A percentile compares a stretch with the other conserved stretches of the same genome.
These are phyloP conservation scores for Gynochthodes officinalis DNA, from an alignment of 257 asterid species.

Conservation along the genomic window DNA sequence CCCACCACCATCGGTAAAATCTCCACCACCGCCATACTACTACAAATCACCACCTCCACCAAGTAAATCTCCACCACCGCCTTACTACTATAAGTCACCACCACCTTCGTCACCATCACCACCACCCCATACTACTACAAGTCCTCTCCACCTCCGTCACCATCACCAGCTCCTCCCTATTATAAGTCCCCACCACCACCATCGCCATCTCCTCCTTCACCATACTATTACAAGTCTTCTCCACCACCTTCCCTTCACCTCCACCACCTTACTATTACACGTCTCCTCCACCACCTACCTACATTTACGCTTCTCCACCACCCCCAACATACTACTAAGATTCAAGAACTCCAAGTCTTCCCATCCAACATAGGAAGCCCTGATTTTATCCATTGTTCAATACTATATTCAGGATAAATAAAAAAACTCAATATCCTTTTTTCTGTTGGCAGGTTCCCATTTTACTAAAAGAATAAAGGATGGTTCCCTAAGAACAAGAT, in stretches of 20 bases:
- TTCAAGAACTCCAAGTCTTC: background rate
- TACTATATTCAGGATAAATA: no score
- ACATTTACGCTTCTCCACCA: no score
- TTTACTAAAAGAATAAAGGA: conserved; percentile 17
- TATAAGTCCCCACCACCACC: conserved; percentile 62
- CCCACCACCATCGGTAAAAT: conserved; percentile 17
- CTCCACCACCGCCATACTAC: conserved; percentile 33
- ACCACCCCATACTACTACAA: conserved; percentile 18
- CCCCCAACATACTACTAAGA: conserved; percentile 14
- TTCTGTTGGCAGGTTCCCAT: conserved; percentile 5
- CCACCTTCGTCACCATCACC: conserved; percentile 42
- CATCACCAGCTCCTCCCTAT: conserved; percentile 40
- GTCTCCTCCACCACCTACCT: conserved; percentile 17
- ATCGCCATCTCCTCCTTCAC: background rate
- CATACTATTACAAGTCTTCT: background rate
- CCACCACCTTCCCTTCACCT: conserved; percentile 24
- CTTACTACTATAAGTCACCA: conserved; percentile 15
- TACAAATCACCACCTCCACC: conserved; percentile 38
- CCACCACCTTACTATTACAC: conserved; percentile 16
- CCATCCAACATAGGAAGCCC: conserved; percentile 15
- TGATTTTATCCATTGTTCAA: background rate
- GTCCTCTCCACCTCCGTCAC: conserved; percentile 27
- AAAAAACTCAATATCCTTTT: background rate
- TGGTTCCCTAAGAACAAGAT: conserved; percentile 7
- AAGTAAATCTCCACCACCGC: conserved; percentile 21